Base-by-base conservation (phyloP, 495 filamentous ascomycete species). In the Alectoria sarmentosa region DNA sequence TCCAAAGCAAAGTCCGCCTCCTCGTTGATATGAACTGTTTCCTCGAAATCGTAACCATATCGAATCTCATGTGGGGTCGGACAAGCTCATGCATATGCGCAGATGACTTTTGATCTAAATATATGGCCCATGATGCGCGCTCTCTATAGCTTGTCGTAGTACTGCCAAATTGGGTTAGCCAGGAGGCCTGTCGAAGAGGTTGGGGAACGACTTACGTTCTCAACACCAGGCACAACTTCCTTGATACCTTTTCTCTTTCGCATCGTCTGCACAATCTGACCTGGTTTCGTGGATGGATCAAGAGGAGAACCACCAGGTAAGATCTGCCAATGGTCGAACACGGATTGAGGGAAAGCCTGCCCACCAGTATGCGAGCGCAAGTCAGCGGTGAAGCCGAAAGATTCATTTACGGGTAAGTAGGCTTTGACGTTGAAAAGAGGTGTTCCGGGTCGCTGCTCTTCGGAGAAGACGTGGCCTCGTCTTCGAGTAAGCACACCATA, bases 201-300 rank as follows among this genome's bases (percentile, higher is more conserved):
- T n/a, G 30, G 65, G 17, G 55, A n/a, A 46, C 62, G 64, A 90
- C 91, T 92, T 88, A 96, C 91, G 83, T 96, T 94, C 70, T 89
- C 90, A 80, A 89, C 85, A 75, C 86, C 88, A 67, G 92, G 92
- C 73, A 96, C 89, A 68, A 90, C 83, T 73, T 87, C 82, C 90
- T 99, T 99, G 85, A 99, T 81, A 88, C 93, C 95, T 88, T 99
- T 99, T 80, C 94, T 88, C 88, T 96, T 96, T 72, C 94, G 90
- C 89, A 93, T 96, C 60, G 87, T 84, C 76, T 82, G 80, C 69
- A 97, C 90, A 71, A 96, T 79, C 74, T 86, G 78, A 75, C 94
- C 95, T 76, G 89, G 83, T 87, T 91, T 93, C 68, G 87, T 87
- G 70, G 88, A 88, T 71, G 77, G 67, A 77, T 99, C 95, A 70